Percentiles rank a stretch among this genome's conserved stretches.
Evolutionary conservation across 768 basidiomycete species (phyloP).

Genomic region (Boletus reticulatus): DNA sequence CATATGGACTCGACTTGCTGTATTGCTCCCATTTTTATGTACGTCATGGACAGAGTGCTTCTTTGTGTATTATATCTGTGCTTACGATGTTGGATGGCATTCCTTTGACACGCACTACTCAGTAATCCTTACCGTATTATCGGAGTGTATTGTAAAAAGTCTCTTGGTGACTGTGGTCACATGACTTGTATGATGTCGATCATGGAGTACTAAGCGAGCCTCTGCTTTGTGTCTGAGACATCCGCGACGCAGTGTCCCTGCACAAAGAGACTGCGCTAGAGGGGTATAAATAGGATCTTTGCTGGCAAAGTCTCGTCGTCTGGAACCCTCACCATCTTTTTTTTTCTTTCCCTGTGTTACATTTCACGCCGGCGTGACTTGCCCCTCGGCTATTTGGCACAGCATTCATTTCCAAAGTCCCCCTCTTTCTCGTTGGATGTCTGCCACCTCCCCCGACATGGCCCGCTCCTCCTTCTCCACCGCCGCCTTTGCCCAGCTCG

Average conservation of each 20-base stretch:
- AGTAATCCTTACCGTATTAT: not conserved
- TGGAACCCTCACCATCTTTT: constrained; percentile 1
- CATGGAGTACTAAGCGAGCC: not conserved
- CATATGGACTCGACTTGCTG: too few relatives aligned
- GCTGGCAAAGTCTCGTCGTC: not conserved
- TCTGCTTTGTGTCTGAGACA: constrained; percentile 21
- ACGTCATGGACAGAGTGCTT: not conserved
- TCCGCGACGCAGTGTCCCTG: not conserved
- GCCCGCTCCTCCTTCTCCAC: constrained; percentile 29
- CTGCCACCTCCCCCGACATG: constrained; percentile 7
- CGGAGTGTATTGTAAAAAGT: too few relatives aligned
- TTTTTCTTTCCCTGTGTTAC: not conserved
- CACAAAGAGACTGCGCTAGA: not conserved
- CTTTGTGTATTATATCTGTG: not conserved
- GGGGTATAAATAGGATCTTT: constrained; percentile 16
- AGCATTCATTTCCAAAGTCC: constrained; percentile 2
- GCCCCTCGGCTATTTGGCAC: constrained; percentile 1
- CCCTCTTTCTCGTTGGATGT: constrained; percentile 4
- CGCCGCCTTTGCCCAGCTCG: constrained; percentile 36
- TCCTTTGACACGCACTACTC: not conserved
- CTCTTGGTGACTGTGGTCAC: too few relatives aligned
- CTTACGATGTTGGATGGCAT: not conserved
- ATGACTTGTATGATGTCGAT: too few relatives aligned
- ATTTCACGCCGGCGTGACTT: constrained; percentile 16
- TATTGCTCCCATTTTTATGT: too few relatives aligned